phyloP scores from a whole-genome alignment of 257 asterid genomes.

The Solanum paucissectum region DNA sequence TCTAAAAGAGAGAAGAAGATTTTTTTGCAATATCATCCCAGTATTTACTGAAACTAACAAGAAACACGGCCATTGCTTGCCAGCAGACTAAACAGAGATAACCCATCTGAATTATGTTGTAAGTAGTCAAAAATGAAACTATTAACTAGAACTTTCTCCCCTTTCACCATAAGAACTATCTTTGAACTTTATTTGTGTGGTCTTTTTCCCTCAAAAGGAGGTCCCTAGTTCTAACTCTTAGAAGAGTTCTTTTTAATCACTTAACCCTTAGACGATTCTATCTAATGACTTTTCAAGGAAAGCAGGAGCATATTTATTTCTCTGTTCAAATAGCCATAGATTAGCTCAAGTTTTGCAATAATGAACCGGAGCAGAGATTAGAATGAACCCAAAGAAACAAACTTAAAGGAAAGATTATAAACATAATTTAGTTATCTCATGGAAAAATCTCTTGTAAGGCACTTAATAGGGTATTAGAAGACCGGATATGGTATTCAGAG shows the following conservation, averaged over 20 bases:
- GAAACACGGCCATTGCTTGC: not conserved
- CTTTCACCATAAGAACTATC: not conserved
- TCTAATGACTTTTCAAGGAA: not conserved
- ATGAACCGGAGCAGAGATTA: not conserved
- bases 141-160: not conserved
- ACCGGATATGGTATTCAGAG: not conserved
- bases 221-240: not conserved
- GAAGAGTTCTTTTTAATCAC: not conserved
- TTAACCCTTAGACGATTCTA: not conserved
- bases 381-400: not conserved
- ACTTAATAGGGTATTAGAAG: not conserved
- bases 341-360: not conserved
- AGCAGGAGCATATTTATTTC: not conserved
- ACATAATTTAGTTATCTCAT: not conserved
- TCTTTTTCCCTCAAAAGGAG: not conserved
- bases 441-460: not conserved
- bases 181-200: not conserved
- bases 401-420: not conserved
- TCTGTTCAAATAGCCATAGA: not conserved
- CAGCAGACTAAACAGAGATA: not conserved
- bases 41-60: not conserved
- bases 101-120: not conserved
- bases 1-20: not conserved
- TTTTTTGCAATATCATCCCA: not conserved
- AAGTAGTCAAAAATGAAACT: not conserved